phyloP scores from a whole-genome alignment of 805 yeast species.

The Zygoascus flipseniorum region DNA sequence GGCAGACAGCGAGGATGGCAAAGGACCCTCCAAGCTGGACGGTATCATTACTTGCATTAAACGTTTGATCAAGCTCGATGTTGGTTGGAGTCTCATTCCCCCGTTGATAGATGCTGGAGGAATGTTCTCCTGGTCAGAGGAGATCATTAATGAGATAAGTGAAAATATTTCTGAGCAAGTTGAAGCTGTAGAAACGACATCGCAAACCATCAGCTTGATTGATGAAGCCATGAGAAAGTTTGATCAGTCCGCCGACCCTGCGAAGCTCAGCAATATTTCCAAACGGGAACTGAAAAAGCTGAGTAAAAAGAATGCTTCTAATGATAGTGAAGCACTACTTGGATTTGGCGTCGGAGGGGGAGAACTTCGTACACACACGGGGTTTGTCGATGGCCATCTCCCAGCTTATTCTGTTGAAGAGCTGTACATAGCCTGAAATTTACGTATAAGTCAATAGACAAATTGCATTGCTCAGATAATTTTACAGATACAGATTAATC shows the following conservation, averaged over 20 bases:
- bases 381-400: neutral
- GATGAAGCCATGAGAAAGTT: constrained; percentile 22
- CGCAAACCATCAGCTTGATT: constrained; percentile 18
- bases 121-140: constrained; percentile 52
- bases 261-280: constrained; percentile 7
- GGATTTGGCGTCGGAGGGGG: constrained; percentile 8
- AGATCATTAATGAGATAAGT: constrained; percentile 39
- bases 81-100: constrained; percentile 54
- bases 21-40: constrained; percentile 3
- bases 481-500: neutral
- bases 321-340: constrained; percentile 5
- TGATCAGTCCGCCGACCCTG: constrained; percentile 15
- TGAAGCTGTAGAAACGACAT: constrained; percentile 25
- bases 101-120: constrained; percentile 69
- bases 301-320: constrained; percentile 11
- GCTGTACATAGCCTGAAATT: neutral
- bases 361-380: too few relatives aligned
- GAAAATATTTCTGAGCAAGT: constrained; percentile 41
- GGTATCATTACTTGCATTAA: constrained; percentile 29
- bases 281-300: constrained; percentile 20
- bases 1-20: neutral
- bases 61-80: constrained; percentile 38
- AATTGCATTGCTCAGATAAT: neutral
- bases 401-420: constrained; percentile 1
- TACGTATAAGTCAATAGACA: neutral